A percentile compares a stretch with the other conserved stretches of the same genome.
Conservation (phyloP, 2,329 filamentous ascomycete species). For the Xylaria sp. region DNA sequence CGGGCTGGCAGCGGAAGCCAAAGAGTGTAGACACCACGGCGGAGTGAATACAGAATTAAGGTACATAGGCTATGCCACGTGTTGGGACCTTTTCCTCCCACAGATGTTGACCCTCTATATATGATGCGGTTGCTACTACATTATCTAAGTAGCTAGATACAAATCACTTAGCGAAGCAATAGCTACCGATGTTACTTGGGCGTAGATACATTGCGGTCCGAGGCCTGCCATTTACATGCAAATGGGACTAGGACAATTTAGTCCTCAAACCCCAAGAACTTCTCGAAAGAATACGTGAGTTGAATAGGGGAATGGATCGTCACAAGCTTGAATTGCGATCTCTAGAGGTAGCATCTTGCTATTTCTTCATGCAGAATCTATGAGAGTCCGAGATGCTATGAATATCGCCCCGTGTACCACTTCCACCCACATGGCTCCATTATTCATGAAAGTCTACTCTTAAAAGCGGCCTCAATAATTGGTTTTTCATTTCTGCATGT, state of each 20-base stretch:
- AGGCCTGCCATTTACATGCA: background rate
- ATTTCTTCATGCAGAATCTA: too few relatives aligned
- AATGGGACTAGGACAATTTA: background rate
- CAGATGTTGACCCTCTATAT: background rate
- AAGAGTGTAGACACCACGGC: constrained; percentile 49
- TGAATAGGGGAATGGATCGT: background rate
- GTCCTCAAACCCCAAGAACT: background rate
- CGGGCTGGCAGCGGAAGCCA: constrained; percentile 78
- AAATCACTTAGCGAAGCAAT: background rate
- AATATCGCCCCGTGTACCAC: too few relatives aligned
- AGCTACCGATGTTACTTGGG: background rate
- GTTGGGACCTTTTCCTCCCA: background rate
- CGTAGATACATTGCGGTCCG: background rate
- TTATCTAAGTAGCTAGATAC: background rate
- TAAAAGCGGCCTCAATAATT: too few relatives aligned
- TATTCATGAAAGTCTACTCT: too few relatives aligned
- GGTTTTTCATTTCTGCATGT: too few relatives aligned
- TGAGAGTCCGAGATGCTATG: too few relatives aligned
- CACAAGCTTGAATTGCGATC: too few relatives aligned
- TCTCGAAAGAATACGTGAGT: background rate
- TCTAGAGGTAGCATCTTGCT: too few relatives aligned
- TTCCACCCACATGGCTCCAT: too few relatives aligned
- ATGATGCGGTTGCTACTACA: background rate
- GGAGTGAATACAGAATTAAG: background rate
- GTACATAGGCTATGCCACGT: background rate